phyloP scores from a whole-genome alignment of 352 stramenopile species.

The Peronospora tabacina region DNA sequence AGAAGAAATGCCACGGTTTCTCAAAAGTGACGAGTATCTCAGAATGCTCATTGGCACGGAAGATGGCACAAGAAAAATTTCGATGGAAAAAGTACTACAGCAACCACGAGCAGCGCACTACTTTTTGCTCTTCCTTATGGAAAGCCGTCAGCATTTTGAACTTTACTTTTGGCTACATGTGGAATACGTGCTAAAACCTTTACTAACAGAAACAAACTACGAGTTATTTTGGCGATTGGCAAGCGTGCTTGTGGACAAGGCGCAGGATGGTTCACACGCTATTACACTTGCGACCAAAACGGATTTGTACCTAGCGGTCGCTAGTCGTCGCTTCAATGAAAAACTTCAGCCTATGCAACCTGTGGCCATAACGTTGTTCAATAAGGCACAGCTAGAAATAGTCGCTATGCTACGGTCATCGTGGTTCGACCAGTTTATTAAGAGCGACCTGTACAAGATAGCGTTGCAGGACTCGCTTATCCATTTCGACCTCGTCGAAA shows the following conservation, averaged over 20 bases:
- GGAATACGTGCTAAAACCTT: slow-evolving; percentile 76
- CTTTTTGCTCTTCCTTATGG: slow-evolving; percentile 83
- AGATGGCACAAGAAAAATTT: slow-evolving; percentile 62
- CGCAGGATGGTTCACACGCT: slow-evolving; percentile 66
- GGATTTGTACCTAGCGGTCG: slow-evolving; percentile 46
- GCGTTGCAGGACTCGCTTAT: slow-evolving; percentile 68
- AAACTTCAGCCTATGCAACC: slow-evolving; percentile 37
- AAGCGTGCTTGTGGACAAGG: slow-evolving; percentile 60
- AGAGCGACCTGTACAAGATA: slow-evolving; percentile 77
- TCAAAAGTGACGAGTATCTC: slow-evolving; percentile 80
- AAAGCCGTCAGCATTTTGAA: slow-evolving; percentile 82
- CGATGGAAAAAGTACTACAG: slow-evolving; percentile 71
- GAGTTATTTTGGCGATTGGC: slow-evolving; percentile 65
- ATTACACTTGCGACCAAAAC: slow-evolving; percentile 73
- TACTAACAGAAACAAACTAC: slow-evolving; percentile 41
- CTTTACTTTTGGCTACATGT: slow-evolving; percentile 86
- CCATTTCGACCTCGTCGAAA: slow-evolving; percentile 46
- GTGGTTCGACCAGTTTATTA: slow-evolving; percentile 80
- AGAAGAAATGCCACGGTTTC: slow-evolving; percentile 75
- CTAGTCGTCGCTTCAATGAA: slow-evolving; percentile 32
- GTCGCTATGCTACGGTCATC: slow-evolving; percentile 72
- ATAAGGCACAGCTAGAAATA: slow-evolving; percentile 71
- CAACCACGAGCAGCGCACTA: slow-evolving; percentile 78
- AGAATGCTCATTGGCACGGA: slow-evolving; percentile 81
- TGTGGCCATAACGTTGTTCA: slow-evolving; percentile 43